Evolutionary conservation across 1,284 basidiomycete genomes (phyloP).

Genomic region (Microbotryum silenes-acaulis): DNA sequence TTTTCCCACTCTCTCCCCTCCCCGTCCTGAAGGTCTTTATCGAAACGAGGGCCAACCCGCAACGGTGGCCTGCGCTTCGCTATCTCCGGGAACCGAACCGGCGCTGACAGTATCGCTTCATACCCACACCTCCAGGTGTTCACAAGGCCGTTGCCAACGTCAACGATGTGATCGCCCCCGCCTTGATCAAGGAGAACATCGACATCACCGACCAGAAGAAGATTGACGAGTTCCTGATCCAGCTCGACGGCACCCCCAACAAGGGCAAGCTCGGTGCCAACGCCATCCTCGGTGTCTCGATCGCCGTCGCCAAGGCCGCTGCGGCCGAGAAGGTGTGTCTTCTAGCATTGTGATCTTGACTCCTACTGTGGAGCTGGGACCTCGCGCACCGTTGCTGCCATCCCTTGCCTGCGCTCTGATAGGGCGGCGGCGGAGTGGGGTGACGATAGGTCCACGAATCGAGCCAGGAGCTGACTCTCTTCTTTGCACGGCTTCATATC

Average conservation of each 20-base stretch:
- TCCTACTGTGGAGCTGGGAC: no score
- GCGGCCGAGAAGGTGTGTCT: constrained; percentile 66
- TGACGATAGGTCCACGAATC: not conserved
- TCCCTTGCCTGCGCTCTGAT: no score
- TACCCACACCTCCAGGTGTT: constrained; percentile 57
- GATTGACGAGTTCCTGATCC: constrained; percentile 97
- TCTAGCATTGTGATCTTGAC: not conserved
- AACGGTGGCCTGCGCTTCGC: not conserved
- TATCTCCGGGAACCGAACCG: not conserved
- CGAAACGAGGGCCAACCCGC: constrained; percentile 1
- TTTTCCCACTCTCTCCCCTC: constrained; percentile 1
- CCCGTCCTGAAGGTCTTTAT: not conserved
- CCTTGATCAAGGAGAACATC: constrained; percentile 76
- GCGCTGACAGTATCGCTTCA: not conserved
- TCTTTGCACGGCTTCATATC: no score
- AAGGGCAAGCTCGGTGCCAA: constrained; percentile 99
- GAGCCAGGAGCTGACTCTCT: not conserved
- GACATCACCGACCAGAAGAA: constrained; percentile 89
- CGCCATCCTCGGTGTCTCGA: constrained; percentile 97
- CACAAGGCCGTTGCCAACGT: constrained; percentile 89
- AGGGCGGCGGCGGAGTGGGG: not conserved
- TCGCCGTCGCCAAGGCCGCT: constrained; percentile 88
- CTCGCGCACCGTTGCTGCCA: not conserved
- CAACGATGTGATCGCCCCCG: constrained; percentile 84
- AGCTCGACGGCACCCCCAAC: constrained; percentile 94